Base-by-base conservation (phyloP, 148 eudicot genomes). In the Silene conica region DNA sequence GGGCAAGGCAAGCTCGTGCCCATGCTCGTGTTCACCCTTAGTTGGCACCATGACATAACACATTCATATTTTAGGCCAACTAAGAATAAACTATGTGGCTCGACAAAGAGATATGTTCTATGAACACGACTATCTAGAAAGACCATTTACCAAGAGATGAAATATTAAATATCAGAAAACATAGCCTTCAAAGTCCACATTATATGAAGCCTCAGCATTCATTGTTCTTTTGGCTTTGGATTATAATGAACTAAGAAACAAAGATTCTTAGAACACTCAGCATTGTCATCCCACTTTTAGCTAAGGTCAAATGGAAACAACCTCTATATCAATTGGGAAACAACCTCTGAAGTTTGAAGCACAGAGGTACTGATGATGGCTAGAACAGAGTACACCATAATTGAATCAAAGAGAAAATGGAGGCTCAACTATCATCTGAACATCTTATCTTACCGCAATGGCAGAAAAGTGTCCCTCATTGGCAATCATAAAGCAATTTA, bases 401-500 rank as follows among this genome's bases (percentile, higher is more conserved):
- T 50, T 55, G 22, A 71, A 14, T 38, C 61, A 52, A 6, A 50
- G 28, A 28, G 31, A 38, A 38, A 38, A 38, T 55, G 18, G 20
- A 8, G 20, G 43, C 3, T 26, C 57, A 63, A 28, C 5, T 8
- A 18, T 34, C 50, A 19, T 20, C 18, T 8, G 38, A 60, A 22
- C 34, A 54, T 55, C 21, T 55, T 19, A 20, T 38, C 20, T 21
- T 11, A 63, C 43, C 22, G 20, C 26, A 63, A 56, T 16, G 60
- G 50, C 63, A 56, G 70, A 54, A 54, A 52, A 25, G 65, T 12
- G 57, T 5, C 45, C 41, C 31, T 50, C 38, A 45, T 20, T 6
- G 41, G 71, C 18, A 59, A 60, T 48, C 60, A 73, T 57, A 31
- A 41, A 77, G 71, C 69, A 59, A 59, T 16, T 56, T 19, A 41